Conservation (phyloP, 768 basidiomycete genomes). For the Leccinum ochraceum region DNA sequence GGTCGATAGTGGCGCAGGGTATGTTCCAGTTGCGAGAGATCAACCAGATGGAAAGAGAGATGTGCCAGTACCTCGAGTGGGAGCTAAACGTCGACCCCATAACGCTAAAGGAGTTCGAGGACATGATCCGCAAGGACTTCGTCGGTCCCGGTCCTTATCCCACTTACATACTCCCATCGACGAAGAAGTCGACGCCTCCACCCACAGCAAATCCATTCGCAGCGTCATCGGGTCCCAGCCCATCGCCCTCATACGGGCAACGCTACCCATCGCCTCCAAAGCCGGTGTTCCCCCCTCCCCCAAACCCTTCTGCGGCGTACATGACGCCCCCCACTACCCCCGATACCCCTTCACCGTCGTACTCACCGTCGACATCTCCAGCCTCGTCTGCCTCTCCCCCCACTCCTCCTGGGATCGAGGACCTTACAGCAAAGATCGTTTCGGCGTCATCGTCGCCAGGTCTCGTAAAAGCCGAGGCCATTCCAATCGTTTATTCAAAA, state of each 20-base stretch:
- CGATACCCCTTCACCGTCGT: slow-evolving; percentile 56
- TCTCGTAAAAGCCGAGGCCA: slow-evolving; percentile 22
- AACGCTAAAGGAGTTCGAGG: slow-evolving; percentile 62
- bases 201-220: slow-evolving; percentile 35
- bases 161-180: slow-evolving; percentile 59
- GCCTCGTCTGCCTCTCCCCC: slow-evolving; percentile 63
- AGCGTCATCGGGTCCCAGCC: slow-evolving; percentile 31
- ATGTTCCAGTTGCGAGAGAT: slow-evolving; percentile 79
- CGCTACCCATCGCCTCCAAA: slow-evolving; percentile 36
- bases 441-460: slow-evolving; percentile 41
- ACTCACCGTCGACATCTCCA: slow-evolving; percentile 54
- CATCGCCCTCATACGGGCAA: slow-evolving; percentile 31
- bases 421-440: slow-evolving; percentile 49
- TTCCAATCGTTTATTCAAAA: slow-evolving; percentile 42
- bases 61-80: slow-evolving; percentile 92
- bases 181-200: slow-evolving; percentile 57
- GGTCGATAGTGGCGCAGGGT: slow-evolving; percentile 87
- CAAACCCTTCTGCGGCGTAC: slow-evolving; percentile 19
- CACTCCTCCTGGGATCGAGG: slow-evolving; percentile 55
- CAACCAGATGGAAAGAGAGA: slow-evolving; percentile 81
- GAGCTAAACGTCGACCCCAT: slow-evolving; percentile 73
- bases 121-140: slow-evolving; percentile 62
- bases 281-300: slow-evolving; percentile 19
- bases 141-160: slow-evolving; percentile 57
- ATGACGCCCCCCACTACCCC: slow-evolving; percentile 41